A percentile compares a stretch with the other conserved stretches of the same genome.
phyloP scores from a whole-genome alignment of 495 filamentous ascomycete genomes.

The Articulospora tetracladia region DNA sequence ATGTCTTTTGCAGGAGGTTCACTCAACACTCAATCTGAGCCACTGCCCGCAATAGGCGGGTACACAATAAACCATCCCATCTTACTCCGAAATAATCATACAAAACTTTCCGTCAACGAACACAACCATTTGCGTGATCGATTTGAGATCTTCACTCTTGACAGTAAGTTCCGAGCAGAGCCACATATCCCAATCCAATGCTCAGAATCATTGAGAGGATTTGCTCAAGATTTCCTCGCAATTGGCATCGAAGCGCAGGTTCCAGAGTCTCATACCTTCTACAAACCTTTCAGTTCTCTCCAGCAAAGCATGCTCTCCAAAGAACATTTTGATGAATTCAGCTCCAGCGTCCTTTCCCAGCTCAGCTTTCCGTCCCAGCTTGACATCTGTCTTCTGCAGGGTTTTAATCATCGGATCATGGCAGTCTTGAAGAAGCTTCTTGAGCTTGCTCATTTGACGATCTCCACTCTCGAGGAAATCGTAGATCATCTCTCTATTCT shows the following conservation, averaged over 20 bases:
- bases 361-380: conserved; percentile 28
- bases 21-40: no score
- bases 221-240: conserved; percentile 45
- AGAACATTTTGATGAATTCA: conserved; percentile 94
- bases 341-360: conserved; percentile 70
- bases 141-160: no score
- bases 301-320: conserved; percentile 83
- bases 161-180: no score
- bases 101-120: no score
- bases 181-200: not conserved
- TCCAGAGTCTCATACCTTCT: conserved; percentile 83
- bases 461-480: conserved; percentile 90
- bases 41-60: no score
- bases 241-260: conserved; percentile 90
- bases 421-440: conserved; percentile 78
- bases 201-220: not conserved
- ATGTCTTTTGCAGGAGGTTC: no score
- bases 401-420: conserved; percentile 71
- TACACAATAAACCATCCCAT: no score
- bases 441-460: conserved; percentile 77
- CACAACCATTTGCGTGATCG: no score
- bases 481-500: conserved; percentile 74
- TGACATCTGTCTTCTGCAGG: conserved; percentile 24
- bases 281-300: conserved; percentile 88
- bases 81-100: no score